Percentiles rank a stretch among this genome's conserved stretches.
phyloP scores from a whole-genome alignment of 306 rosid genomes.

The Clitoria ternatea region DNA sequence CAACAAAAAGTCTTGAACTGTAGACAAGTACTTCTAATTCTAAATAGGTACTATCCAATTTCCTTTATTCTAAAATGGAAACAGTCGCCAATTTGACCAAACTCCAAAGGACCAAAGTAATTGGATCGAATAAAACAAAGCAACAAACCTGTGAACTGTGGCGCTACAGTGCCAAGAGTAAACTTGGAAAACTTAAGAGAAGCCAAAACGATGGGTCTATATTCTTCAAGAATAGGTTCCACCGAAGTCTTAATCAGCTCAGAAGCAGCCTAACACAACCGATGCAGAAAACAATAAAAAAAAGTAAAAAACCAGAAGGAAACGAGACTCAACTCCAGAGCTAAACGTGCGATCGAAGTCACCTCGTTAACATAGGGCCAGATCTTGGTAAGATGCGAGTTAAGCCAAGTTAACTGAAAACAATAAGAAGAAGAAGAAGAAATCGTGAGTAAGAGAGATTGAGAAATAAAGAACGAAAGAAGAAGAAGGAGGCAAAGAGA shows the following conservation, averaged over 20 bases:
- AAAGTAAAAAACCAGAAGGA: neutral
- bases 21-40: neutral
- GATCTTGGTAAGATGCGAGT: constrained; percentile 76
- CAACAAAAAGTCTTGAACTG: neutral
- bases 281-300: neutral
- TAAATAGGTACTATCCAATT: neutral
- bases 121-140: constrained; percentile 13
- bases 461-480: neutral
- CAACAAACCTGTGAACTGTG: constrained; percentile 89
- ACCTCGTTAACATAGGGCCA: constrained; percentile 96
- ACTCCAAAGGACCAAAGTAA: neutral
- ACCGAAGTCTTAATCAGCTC: constrained; percentile 76
- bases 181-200: constrained; percentile 87
- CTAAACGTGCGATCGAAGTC: neutral
- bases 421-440: neutral
- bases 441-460: constrained; percentile 20
- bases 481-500: neutral
- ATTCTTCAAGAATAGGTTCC: constrained; percentile 85
- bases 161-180: constrained; percentile 95
- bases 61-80: neutral
- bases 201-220: constrained; percentile 61
- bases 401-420: constrained; percentile 78
- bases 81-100: neutral
- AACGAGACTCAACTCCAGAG: too few relatives aligned
- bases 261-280: constrained; percentile 74